phyloP scores from a whole-genome alignment of 306 rosid species.

The Lathyrus oleraceus region DNA sequence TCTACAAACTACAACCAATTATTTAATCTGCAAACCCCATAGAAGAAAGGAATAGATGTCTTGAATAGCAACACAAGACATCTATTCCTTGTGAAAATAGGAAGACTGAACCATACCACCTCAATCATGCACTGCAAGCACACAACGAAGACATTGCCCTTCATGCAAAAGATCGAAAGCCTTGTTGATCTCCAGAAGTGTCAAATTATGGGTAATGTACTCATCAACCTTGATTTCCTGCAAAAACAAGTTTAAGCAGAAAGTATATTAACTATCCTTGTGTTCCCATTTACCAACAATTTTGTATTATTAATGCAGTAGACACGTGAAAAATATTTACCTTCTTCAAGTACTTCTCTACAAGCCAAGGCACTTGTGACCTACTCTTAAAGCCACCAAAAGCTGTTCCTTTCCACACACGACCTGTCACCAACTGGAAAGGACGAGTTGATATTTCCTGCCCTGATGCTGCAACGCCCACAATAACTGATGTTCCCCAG shows the following conservation, averaged over 20 bases:
- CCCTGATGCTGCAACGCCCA: slow-evolving; percentile 95
- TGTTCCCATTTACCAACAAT: slow-evolving; percentile 23
- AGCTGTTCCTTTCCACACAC: slow-evolving; percentile 97
- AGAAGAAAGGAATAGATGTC: slow-evolving; percentile 18
- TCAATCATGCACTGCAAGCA: slow-evolving; percentile 60
- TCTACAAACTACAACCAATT: slow-evolving; percentile 29
- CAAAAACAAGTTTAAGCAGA: slow-evolving; percentile 28
- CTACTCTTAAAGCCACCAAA: slow-evolving; percentile 97
- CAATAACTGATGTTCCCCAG: slow-evolving; percentile 93
- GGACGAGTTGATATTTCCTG: slow-evolving; percentile 94
- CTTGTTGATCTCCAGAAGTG: slow-evolving; percentile 74
- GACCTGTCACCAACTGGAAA: slow-evolving; percentile 90
- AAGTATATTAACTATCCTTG: not conserved
- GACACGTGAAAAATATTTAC: slow-evolving; percentile 41
- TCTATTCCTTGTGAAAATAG: slow-evolving; percentile 24
- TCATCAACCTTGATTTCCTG: slow-evolving; percentile 97
- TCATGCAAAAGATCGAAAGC: slow-evolving; percentile 87
- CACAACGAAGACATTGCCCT: slow-evolving; percentile 85
- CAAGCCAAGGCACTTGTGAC: slow-evolving; percentile 97
- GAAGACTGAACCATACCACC: not conserved
- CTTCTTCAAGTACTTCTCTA: slow-evolving; percentile 92
- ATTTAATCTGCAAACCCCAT: slow-evolving; percentile 28
- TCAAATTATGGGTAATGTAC: slow-evolving; percentile 79
- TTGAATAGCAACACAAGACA: slow-evolving; percentile 12
- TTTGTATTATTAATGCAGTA: slow-evolving; percentile 1